Evolutionary conservation across 2,329 filamentous ascomycete genomes (phyloP).

Genomic region (Beauveria varroae): DNA sequence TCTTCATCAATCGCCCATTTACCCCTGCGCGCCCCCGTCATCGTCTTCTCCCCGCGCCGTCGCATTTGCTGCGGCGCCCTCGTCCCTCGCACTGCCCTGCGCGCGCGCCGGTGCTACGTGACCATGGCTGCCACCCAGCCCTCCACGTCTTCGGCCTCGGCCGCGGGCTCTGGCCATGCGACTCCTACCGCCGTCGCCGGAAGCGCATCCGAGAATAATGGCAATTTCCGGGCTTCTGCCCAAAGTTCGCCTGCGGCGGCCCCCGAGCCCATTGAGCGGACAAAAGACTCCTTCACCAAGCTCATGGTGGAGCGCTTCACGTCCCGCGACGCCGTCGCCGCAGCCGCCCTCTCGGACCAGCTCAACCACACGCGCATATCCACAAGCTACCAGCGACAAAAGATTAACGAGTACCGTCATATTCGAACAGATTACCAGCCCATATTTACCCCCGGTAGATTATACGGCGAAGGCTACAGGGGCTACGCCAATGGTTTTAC

Average conservation of each 20-base stretch:
- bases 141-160: slow-evolving; percentile 27
- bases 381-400: slow-evolving; percentile 56
- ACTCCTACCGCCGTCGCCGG: slow-evolving; percentile 18
- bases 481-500: slow-evolving; percentile 86
- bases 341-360: slow-evolving; percentile 42
- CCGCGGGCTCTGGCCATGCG: slow-evolving; percentile 25
- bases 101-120: slow-evolving; percentile 21
- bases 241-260: slow-evolving; percentile 14
- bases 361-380: slow-evolving; percentile 48
- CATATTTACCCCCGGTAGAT: slow-evolving; percentile 47
- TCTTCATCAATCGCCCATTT: neutral
- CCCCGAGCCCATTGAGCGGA: slow-evolving; percentile 35
- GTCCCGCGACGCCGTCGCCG: slow-evolving; percentile 46
- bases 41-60: slow-evolving; percentile 3
- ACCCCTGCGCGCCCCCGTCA: neutral
- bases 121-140: slow-evolving; percentile 37
- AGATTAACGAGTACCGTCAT: slow-evolving; percentile 62
- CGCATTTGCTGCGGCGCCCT: slow-evolving; percentile 11
- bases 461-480: slow-evolving; percentile 70
- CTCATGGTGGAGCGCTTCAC: slow-evolving; percentile 48
- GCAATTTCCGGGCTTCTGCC: slow-evolving; percentile 15
- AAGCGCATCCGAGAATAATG: slow-evolving; percentile 20
- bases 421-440: slow-evolving; percentile 48
- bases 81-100: slow-evolving; percentile 1
- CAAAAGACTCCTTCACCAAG: slow-evolving; percentile 48